phyloP scores from a whole-genome alignment of 257 asterid species.

The Solanum gandarillasii region DNA sequence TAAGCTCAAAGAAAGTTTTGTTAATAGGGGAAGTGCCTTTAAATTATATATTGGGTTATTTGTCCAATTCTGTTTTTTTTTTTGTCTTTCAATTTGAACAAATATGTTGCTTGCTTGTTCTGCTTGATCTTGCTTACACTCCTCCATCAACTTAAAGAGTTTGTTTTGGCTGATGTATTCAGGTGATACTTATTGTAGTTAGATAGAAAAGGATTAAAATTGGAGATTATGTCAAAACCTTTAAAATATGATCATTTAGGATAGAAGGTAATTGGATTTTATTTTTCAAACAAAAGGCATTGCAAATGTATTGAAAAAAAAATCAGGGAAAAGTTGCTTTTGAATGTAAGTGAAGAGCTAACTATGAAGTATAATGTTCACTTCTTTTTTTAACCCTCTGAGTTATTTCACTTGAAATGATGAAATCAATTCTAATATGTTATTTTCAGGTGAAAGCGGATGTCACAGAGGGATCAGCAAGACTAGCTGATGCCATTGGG shows the following conservation, averaged over 20 bases:
- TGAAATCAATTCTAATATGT: neutral
- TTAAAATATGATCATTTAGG: neutral
- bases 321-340: neutral
- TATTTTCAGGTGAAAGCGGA: slow-evolving; percentile 73
- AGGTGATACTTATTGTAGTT: neutral
- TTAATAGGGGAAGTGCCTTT: neutral
- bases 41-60: neutral
- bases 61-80: neutral
- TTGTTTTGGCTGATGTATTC: neutral
- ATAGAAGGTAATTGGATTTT: neutral
- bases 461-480: slow-evolving; percentile 76
- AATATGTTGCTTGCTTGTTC: neutral
- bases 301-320: neutral
- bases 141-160: neutral
- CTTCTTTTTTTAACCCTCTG: neutral
- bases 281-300: too few species aligned
- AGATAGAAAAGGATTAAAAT: neutral
- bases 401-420: neutral
- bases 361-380: neutral
- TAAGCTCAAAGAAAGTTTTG: too few species aligned
- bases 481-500: slow-evolving; percentile 73
- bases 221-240: neutral
- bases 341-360: neutral
- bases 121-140: neutral
- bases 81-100: neutral